A percentile compares a stretch with the other conserved stretches of the same genome.
These are phyloP conservation scores for Primulina huaijiensis DNA, from an alignment of 257 asterid genomes.

Conservation along the genomic window DNA sequence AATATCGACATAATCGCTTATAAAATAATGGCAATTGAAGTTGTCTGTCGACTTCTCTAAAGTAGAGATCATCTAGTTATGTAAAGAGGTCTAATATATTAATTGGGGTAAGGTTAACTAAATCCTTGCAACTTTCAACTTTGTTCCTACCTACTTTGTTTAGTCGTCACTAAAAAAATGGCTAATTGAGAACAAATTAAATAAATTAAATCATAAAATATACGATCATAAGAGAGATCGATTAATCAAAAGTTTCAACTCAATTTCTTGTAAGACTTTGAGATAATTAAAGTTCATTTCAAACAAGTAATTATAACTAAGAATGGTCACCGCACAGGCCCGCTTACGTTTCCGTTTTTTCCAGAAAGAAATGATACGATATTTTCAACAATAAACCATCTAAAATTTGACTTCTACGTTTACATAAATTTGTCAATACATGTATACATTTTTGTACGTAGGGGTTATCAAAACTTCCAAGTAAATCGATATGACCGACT, in stretches of 20 bases:
- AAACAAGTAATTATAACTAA: neutral
- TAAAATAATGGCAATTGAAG: too few relatives aligned
- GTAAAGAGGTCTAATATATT: neutral
- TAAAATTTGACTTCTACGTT: neutral
- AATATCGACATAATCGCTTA: neutral
- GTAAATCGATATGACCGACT: too few relatives aligned
- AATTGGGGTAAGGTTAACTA: neutral
- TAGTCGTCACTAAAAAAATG: neutral
- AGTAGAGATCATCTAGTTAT: neutral
- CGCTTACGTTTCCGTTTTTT: neutral
- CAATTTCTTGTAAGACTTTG: neutral
- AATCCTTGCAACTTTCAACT: neutral
- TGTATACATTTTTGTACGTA: neutral
- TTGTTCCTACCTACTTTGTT: neutral
- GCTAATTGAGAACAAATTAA: too few relatives aligned
- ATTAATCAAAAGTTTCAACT: neutral
- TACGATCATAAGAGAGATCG: neutral
- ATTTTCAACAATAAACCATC: neutral
- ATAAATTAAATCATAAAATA: too few relatives aligned
- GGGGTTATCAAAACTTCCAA: neutral
- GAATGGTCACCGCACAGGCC: neutral
- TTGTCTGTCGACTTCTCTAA: neutral
- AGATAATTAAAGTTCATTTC: neutral
- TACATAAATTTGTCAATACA: neutral
- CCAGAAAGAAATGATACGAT: neutral